Evolutionary conservation across 2,329 filamentous ascomycete genomes (phyloP).

Genomic region (Ambrosiella cleistominuta): DNA sequence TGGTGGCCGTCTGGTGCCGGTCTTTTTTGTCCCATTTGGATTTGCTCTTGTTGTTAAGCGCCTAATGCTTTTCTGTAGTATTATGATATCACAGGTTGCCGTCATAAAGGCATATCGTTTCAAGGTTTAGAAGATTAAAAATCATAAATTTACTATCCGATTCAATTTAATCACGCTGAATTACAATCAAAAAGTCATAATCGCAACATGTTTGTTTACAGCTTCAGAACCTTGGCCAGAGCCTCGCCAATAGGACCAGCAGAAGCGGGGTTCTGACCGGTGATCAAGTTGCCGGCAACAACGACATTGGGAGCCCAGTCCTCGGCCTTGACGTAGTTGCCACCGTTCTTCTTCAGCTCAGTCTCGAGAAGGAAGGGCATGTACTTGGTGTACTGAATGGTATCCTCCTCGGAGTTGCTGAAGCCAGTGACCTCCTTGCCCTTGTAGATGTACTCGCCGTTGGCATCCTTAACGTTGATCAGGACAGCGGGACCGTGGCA

Average conservation of each 20-base stretch:
- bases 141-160: not conserved
- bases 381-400: conserved; percentile 30
- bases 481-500: conserved; percentile 53
- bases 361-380: conserved; percentile 45
- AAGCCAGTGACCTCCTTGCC: conserved; percentile 45
- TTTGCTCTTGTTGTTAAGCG: not conserved
- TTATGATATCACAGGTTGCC: not conserved
- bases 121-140: not conserved
- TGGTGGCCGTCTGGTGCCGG: not conserved
- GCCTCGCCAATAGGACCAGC: conserved; percentile 34
- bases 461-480: conserved; percentile 33
- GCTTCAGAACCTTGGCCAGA: conserved; percentile 27
- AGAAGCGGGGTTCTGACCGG: conserved; percentile 40
- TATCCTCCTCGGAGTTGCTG: conserved; percentile 36
- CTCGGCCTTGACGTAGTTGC: conserved; percentile 35
- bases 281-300: conserved; percentile 34
- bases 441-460: conserved; percentile 35
- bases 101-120: not conserved
- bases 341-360: conserved; percentile 32
- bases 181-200: not conserved
- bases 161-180: not conserved
- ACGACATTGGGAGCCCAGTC: conserved; percentile 32
- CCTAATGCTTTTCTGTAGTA: not conserved
- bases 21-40: not conserved
- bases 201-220: conserved; percentile 1